These are phyloP conservation scores for Lactarius sp. DNA, from an alignment of 768 basidiomycete species.

Conservation along the genomic window DNA sequence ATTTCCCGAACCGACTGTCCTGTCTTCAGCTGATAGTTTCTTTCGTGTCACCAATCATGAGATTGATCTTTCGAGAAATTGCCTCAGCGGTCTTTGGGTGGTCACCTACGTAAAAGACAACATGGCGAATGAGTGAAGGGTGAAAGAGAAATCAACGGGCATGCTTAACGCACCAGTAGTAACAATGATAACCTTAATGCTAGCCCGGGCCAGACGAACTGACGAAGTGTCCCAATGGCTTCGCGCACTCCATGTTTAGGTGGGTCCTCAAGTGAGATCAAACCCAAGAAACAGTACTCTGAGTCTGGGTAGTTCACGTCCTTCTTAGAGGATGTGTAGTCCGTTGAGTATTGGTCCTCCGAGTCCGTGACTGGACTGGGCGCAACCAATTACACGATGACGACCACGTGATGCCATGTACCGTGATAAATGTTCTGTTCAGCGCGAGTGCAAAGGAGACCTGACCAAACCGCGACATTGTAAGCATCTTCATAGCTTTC, in stretches of 20 bases:
- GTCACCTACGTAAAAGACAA: conserved; percentile 39
- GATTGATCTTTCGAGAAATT: conserved; percentile 66
- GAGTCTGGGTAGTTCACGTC: conserved; percentile 49
- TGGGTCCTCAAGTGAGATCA: conserved; percentile 65
- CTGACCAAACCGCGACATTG: conserved; percentile 40
- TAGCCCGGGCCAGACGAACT: conserved; percentile 37
- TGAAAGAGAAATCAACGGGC: background rate
- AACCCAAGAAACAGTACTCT: conserved; percentile 59
- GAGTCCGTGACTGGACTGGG: conserved; percentile 43
- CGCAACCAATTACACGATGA: conserved; percentile 70
- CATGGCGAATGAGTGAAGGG: background rate
- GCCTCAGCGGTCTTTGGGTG: conserved; percentile 73
- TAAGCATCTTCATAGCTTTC: conserved; percentile 57
- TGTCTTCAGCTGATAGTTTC: conserved; percentile 55
- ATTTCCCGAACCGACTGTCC: conserved; percentile 51
- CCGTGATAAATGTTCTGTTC: conserved; percentile 31
- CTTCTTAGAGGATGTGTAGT: conserved; percentile 50
- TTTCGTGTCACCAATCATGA: conserved; percentile 61
- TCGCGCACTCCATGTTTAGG: conserved; percentile 72
- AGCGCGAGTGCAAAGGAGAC: background rate
- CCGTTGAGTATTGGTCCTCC: conserved; percentile 41
- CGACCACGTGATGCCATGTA: conserved; percentile 70
- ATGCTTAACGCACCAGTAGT: conserved; percentile 40
- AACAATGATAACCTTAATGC: conserved; percentile 76
- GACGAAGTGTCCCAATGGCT: conserved; percentile 63